These are phyloP conservation scores for Bolboschoenoplectus hybrid DNA, from an alignment of 202 grass and related monocot genomes.

Conservation along the genomic window DNA sequence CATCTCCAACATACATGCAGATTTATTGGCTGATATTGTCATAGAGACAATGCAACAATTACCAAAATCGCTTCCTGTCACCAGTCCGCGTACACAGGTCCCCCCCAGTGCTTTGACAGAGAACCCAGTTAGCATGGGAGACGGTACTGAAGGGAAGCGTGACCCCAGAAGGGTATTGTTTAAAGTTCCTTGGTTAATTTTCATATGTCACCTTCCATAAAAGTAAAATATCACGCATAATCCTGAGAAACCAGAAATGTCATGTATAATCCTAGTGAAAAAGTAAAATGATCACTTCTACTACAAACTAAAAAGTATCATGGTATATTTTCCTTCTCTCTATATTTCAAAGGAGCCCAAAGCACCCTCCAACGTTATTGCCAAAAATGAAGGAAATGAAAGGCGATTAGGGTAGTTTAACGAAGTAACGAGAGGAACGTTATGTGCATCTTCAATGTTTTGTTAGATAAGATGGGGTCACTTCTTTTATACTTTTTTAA, in stretches of 20 bases:
- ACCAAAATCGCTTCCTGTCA: constrained; percentile 45
- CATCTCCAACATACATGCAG: constrained; percentile 82
- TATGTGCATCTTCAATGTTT: not conserved
- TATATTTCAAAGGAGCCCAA: not conserved
- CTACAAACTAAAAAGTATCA: not conserved
- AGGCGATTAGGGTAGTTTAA: not conserved
- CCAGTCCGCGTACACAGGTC: constrained; percentile 13
- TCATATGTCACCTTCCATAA: not conserved
- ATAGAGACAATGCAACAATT: constrained; percentile 99
- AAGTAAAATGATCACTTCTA: not conserved
- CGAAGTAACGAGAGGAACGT: not conserved
- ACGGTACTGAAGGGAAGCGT: constrained; percentile 72
- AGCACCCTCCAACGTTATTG: not conserved
- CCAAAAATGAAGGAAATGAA: not conserved
- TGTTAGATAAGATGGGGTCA: not conserved
- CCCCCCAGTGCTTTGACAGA: not conserved
- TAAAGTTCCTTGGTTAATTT: constrained; percentile 31
- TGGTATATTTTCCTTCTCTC: not conserved
- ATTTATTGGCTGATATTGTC: constrained; percentile 99
- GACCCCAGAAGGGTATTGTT: constrained; percentile 92
- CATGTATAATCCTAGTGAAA: not conserved
- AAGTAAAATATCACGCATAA: not conserved
- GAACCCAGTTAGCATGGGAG: constrained; percentile 35
- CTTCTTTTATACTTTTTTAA: not conserved
- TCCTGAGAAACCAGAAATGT: not conserved